Evolutionary conservation across 2,329 filamentous ascomycete species (phyloP).

Genomic region (Trichoderma aggressivum): DNA sequence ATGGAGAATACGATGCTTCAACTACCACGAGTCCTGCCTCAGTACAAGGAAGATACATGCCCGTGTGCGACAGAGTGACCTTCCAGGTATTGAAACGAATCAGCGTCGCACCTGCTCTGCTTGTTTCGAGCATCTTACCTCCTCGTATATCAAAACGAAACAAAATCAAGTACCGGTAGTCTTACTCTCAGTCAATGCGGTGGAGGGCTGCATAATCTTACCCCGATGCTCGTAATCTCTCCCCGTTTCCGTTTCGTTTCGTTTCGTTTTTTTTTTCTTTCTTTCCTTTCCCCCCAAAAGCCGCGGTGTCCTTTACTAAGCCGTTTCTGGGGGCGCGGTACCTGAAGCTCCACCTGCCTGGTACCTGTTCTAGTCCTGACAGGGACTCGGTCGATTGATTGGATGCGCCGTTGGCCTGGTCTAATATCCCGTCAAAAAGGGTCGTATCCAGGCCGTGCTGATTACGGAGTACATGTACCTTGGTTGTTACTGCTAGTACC

Average conservation of each 20-base stretch:
- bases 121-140: background rate
- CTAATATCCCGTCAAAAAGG: background rate
- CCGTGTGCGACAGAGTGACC: background rate
- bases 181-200: background rate
- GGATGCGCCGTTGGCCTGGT: background rate
- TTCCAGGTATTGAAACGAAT: background rate
- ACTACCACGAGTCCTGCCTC: too few species aligned
- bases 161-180: background rate
- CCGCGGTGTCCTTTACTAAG: background rate
- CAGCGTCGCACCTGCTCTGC: too few species aligned
- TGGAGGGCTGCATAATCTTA: slow-evolving; percentile 13
- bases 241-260: background rate
- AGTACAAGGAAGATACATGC: background rate
- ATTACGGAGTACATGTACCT: background rate
- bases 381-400: background rate
- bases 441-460: background rate
- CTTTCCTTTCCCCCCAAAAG: background rate
- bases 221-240: slow-evolving; percentile 14
- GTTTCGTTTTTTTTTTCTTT: too few species aligned
- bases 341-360: background rate
- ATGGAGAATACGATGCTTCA: background rate
- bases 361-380: background rate
- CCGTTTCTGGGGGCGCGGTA: slow-evolving; percentile 1
- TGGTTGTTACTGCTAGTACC: background rate
- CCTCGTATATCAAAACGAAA: background rate